Base-by-base conservation (phyloP, 805 yeast species). In the Kuraishia piskuri region DNA sequence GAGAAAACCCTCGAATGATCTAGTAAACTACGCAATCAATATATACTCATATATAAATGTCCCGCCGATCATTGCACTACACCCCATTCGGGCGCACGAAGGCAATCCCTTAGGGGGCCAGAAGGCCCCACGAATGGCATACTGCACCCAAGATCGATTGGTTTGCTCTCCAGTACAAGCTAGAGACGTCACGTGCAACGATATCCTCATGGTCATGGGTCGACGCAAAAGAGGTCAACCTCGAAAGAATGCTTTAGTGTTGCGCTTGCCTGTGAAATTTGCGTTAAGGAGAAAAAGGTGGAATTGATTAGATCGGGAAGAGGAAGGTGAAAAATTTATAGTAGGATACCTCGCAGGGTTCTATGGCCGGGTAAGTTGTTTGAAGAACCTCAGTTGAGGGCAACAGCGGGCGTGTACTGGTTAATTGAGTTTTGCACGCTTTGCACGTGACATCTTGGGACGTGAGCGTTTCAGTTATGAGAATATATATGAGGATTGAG, bases 71-170 rank as follows among this genome's bases (percentile, higher is more conserved):
- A 31, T 51, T 51, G 53, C 53, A 51, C 50, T 46, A 24, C 24
- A 45, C 53, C 53, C 53, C 53, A 51, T 51, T 45, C 53, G 53
- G 49, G 50, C 50, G 37, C 53, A 51, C 53, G 37, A 51, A 46
- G 53, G 53, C 48, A 46, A 47, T 24, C 50, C 49, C 53, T 51
- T 51, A 51, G 53, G 10, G 19, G 25, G 31, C 40, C 40, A 31
- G 19, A 20, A 50, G 24, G n/a, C 26, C 44, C 17, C 20, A 26
- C 53, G 26, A 49, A 51, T 51, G 53, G 53, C 46, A 45, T 22
- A 46, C 53, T 51, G 53, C 53, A 51, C 53, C 53, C 53, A 51
- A 51, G 53, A 51, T 36, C 53, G 23, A 47, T 26, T 21, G 37
- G 31, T 46, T 51, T 26, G 24, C 36, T 51, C 53, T 51, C 48